phyloP scores from a whole-genome alignment of 2,329 filamentous ascomycete genomes.

The Ambrosiella xylebori region DNA sequence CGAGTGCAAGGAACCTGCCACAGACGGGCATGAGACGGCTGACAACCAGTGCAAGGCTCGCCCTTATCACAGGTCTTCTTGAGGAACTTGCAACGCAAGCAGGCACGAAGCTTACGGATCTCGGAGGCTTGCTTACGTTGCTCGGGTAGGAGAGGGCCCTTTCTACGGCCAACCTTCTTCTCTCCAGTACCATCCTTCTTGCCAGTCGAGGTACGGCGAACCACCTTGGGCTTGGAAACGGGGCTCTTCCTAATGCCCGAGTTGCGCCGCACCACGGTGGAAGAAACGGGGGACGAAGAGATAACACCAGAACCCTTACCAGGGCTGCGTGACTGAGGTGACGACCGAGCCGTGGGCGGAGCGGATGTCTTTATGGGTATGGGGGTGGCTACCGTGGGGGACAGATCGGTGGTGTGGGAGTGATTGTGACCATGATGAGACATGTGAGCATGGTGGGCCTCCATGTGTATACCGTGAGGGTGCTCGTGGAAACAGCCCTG shows the following conservation, averaged over 20 bases:
- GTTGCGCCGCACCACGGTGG: slow-evolving; percentile 44
- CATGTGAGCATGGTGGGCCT: slow-evolving; percentile 32
- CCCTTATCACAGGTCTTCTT: slow-evolving; percentile 99
- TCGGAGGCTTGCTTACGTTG: slow-evolving; percentile 93
- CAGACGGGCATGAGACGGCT: slow-evolving; percentile 83
- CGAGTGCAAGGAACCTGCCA: slow-evolving; percentile 97
- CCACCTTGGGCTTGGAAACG: slow-evolving; percentile 57
- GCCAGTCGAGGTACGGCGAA: slow-evolving; percentile 57
- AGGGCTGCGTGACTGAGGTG: slow-evolving; percentile 39
- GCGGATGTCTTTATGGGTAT: slow-evolving; percentile 45
- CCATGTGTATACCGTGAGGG: slow-evolving; percentile 26
- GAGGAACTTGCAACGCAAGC: slow-evolving; percentile 90
- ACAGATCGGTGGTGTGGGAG: slow-evolving; percentile 30
- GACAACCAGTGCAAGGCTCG: slow-evolving; percentile 86
- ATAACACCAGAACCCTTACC: slow-evolving; percentile 36
- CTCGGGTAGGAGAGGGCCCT: slow-evolving; percentile 77
- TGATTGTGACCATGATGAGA: slow-evolving; percentile 34
- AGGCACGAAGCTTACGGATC: slow-evolving; percentile 86
- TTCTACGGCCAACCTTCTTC: slow-evolving; percentile 84
- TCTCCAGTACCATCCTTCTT: slow-evolving; percentile 65
- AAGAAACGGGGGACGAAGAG: slow-evolving; percentile 42
- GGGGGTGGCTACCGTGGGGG: slow-evolving; percentile 44
- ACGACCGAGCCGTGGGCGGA: slow-evolving; percentile 27
- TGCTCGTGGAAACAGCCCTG: slow-evolving; percentile 46
- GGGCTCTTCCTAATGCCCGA: slow-evolving; percentile 60